Evolutionary conservation across 257 asterid genomes (phyloP).

Genomic region (Craterostigma plantagineum): DNA sequence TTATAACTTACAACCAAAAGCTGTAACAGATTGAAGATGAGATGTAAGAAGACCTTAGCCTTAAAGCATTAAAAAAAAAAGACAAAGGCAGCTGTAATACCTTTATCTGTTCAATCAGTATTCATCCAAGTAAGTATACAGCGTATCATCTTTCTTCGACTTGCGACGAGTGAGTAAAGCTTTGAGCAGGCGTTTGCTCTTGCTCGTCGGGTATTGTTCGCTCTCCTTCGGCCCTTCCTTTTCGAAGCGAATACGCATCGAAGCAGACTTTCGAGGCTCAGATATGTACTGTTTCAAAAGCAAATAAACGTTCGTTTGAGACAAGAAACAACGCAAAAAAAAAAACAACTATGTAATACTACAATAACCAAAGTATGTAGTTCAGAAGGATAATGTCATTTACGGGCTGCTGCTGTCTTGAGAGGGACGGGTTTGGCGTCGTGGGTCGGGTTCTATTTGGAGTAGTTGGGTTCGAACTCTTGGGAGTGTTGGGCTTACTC

Average conservation of each 20-base stretch:
- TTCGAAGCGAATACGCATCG: neutral
- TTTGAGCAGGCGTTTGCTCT: neutral
- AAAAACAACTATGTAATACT: too few species aligned
- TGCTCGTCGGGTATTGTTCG: neutral
- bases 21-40: too few species aligned
- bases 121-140: conserved; percentile 4
- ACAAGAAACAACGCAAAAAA: neutral
- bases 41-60: too few species aligned
- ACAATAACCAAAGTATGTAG: neutral
- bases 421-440: neutral
- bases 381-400: too few species aligned
- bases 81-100: too few species aligned
- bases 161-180: neutral
- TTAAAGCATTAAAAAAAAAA: too few species aligned
- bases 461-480: neutral
- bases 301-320: neutral
- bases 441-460: neutral
- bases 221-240: neutral
- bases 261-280: neutral
- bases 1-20: too few species aligned
- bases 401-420: neutral
- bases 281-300: conserved; percentile 2
- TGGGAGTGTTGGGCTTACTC: neutral
- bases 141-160: neutral
- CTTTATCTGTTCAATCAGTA: conserved; percentile 2